Evolutionary conservation across 176 grass and related monocot genomes (phyloP).

Genomic region (Alopecurus myosuroides): DNA sequence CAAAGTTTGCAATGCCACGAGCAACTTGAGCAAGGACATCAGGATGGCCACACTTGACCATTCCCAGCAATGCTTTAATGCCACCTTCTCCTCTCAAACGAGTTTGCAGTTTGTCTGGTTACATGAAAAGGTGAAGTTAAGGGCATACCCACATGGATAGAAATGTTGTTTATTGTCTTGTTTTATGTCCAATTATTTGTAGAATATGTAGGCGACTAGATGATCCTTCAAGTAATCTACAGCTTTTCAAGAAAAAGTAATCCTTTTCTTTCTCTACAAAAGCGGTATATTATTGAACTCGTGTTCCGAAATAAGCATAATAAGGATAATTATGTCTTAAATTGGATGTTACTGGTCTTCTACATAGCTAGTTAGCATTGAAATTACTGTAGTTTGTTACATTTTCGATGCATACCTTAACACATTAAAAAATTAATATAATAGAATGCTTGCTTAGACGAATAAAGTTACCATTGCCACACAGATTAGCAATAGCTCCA

Average conservation of each 20-base stretch:
- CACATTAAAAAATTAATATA: not conserved
- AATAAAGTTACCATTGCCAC: conserved; percentile 84
- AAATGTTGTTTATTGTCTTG: not conserved
- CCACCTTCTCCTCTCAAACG: conserved; percentile 92
- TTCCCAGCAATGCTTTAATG: conserved; percentile 96
- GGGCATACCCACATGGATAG: not conserved
- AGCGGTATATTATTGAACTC: not conserved
- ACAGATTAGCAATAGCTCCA: conserved; percentile 98
- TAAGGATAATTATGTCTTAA: not conserved
- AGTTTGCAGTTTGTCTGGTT: conserved; percentile 88
- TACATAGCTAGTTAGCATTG: not conserved
- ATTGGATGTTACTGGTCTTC: not conserved
- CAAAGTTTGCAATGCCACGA: conserved; percentile 98
- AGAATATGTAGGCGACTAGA: not conserved
- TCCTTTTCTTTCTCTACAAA: not conserved
- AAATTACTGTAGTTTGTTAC: not conserved
- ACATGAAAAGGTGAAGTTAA: conserved; percentile 21
- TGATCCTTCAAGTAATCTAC: not conserved
- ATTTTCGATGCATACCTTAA: not conserved
- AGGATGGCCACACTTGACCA: conserved; percentile 92
- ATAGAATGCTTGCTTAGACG: not conserved
- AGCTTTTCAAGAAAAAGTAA: not conserved
- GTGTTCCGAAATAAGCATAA: not conserved
- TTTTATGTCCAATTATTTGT: conserved; percentile 1
- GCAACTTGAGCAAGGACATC: conserved; percentile 99